A percentile compares a stretch with the other conserved stretches of the same genome.
Conservation (phyloP, 2,329 filamentous ascomycete genomes). For the Ophiosphaerella herpotricha region DNA sequence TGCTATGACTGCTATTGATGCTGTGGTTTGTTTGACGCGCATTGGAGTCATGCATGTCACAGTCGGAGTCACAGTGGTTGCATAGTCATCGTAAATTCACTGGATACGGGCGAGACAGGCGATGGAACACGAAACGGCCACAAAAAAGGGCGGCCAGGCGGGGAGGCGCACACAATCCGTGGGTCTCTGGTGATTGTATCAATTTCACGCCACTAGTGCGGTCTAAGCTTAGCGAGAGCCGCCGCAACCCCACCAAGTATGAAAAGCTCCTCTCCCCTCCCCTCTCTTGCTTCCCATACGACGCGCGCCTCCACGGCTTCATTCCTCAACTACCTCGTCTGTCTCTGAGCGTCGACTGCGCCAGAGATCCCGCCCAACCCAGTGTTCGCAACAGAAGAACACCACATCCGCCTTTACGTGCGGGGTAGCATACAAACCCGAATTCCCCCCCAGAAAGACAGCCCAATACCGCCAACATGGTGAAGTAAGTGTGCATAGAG, state of each 20-base stretch:
- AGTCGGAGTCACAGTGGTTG: neutral
- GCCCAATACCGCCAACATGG: slow-evolving; percentile 90
- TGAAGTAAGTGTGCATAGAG: slow-evolving; percentile 74
- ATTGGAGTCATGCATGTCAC: neutral
- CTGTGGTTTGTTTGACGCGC: no score
- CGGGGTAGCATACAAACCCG: slow-evolving; percentile 42
- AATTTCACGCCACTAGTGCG: neutral
- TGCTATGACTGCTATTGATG: no score
- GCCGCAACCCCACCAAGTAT: slow-evolving; percentile 1
- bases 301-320: slow-evolving; percentile 29
- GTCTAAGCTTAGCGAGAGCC: neutral
- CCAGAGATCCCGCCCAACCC: slow-evolving; percentile 38
- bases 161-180: neutral
- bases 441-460: slow-evolving; percentile 44
- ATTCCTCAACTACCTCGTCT: slow-evolving; percentile 28
- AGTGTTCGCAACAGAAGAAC: slow-evolving; percentile 15
- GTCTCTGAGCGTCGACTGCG: slow-evolving; percentile 35
- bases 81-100: neutral
- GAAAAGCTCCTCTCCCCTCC: slow-evolving; percentile 9
- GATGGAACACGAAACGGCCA: neutral
- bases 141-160: slow-evolving; percentile 14
- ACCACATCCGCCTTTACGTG: slow-evolving; percentile 32
- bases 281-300: slow-evolving; percentile 16
- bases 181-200: neutral
- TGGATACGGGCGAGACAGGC: neutral